phyloP scores from a whole-genome alignment of 2,329 filamentous ascomycete species.

The Lachnellula suecica region DNA sequence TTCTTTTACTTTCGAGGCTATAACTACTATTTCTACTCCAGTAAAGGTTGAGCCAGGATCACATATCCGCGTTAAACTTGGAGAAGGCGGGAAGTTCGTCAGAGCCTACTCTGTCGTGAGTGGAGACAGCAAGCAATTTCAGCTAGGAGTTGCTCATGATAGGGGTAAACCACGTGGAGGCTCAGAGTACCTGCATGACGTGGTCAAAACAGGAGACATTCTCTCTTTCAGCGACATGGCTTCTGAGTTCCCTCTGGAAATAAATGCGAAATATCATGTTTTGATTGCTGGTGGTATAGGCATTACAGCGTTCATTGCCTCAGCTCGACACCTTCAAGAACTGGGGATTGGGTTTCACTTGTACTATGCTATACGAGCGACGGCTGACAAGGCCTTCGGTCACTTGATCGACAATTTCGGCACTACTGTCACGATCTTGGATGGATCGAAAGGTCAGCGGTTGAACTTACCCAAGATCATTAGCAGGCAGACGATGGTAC shows the following conservation, averaged over 20 bases:
- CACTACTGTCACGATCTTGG: conserved; percentile 48
- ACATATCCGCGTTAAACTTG: conserved; percentile 56
- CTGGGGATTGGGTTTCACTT: conserved; percentile 49
- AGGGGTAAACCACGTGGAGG: conserved; percentile 50
- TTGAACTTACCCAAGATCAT: conserved; percentile 51
- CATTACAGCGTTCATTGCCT: conserved; percentile 61
- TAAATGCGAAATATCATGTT: conserved; percentile 53
- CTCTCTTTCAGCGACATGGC: conserved; percentile 51
- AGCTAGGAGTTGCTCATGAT: conserved; percentile 57
- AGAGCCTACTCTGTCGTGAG: conserved; percentile 58
- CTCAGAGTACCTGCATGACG: conserved; percentile 55
- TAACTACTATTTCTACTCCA: conserved; percentile 33
- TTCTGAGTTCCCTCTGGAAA: conserved; percentile 43
- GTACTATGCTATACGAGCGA: conserved; percentile 56
- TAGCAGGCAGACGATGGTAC: conserved; percentile 46
- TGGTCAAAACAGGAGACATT: conserved; percentile 44
- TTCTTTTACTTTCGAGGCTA: conserved; percentile 51
- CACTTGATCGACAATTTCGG: conserved; percentile 42
- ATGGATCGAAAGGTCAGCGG: conserved; percentile 46
- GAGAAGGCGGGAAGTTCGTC: conserved; percentile 45
- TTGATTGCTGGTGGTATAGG: conserved; percentile 64
- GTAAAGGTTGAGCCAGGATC: conserved; percentile 39
- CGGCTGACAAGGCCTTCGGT: conserved; percentile 51
- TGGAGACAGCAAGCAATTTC: conserved; percentile 35
- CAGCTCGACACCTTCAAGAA: conserved; percentile 41